Percentiles rank a stretch among this genome's conserved stretches.
These are phyloP conservation scores for Trichoderma pleuroti DNA, from an alignment of 2,329 filamentous ascomycete species.

Conservation along the genomic window DNA sequence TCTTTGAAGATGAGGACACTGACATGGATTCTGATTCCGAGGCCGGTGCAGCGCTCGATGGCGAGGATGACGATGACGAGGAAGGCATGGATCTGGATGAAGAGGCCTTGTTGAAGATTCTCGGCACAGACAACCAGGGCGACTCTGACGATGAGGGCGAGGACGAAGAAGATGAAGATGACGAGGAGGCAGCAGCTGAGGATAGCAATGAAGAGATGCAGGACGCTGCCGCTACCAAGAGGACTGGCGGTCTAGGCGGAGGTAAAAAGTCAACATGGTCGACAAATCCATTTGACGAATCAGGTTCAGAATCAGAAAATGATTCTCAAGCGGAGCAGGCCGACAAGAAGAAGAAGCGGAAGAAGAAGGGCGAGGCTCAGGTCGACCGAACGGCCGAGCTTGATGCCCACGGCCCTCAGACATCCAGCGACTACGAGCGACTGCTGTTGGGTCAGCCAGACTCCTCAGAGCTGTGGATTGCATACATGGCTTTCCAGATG, in stretches of 20 bases:
- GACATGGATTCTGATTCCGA: constrained; percentile 49
- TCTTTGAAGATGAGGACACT: constrained; percentile 65
- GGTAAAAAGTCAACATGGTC: constrained; percentile 89
- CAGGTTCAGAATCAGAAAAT: constrained; percentile 48
- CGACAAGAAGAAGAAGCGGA: constrained; percentile 60
- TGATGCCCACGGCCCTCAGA: constrained; percentile 83
- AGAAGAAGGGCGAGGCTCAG: constrained; percentile 71
- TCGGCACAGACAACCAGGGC: constrained; percentile 45
- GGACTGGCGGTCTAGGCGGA: constrained; percentile 35
- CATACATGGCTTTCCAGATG: constrained; percentile 99
- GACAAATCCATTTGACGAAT: constrained; percentile 63
- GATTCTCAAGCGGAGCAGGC: constrained; percentile 34
- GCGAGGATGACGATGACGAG: constrained; percentile 44
- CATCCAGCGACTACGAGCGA: constrained; percentile 87
- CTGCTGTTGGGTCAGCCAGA: constrained; percentile 88
- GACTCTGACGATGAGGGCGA: constrained; percentile 37
- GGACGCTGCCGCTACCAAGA: constrained; percentile 38
- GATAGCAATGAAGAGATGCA: constrained; percentile 37
- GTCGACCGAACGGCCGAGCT: constrained; percentile 90
- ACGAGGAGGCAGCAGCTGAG: constrained; percentile 41
- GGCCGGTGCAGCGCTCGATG: constrained; percentile 44
- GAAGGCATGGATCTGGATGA: constrained; percentile 50
- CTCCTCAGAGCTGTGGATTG: constrained; percentile 89
- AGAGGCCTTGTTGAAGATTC: constrained; percentile 41
- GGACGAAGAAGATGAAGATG: constrained; percentile 36